Evolutionary conservation across 2,329 filamentous ascomycete genomes (phyloP), one percentile per base, ranked within the genome.

Genomic region (Pyrenochaeta sp.): DNA sequence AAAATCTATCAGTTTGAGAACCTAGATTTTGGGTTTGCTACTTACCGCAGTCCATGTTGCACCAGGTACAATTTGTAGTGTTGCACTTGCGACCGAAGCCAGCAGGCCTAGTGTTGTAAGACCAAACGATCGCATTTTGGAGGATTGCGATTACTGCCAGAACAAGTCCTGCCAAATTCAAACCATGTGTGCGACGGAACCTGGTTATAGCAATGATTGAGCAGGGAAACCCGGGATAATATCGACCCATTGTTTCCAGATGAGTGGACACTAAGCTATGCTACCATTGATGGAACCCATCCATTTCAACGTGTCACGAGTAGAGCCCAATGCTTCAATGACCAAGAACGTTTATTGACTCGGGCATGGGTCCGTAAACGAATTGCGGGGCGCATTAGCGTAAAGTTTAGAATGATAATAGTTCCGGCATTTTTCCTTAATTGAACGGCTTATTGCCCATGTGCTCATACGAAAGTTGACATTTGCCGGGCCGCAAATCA

Each of bases 1-100:
- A 35, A 43, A 42, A 11, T 14, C 6, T 15, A 12, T 67, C 23
- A 66, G 54, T 18, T n/a, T 36, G 27, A 27, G 9, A 9, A 10
- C 27, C 7, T 10, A 11, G 45, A 10, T 11, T 1, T 10, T 17
- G 10, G 30, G 1, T 20, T 23, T 27, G 5, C 10, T 9, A 55
- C 66, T 46, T 54, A 73, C 72, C 7, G 71, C 72, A 9, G 75
- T 77, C 74, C 74, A 76, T n/a, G 75, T 76, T 32, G 67, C 75
- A 7, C 75, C 75, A 7, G 75, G 68, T 2, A 77, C 66, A 29
- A 77, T 71, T 51, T 77, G 74, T 10, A 76, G 62, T n/a, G 72
- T 67, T 9, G 73, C 73, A 49, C 44, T 56, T 7, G 54, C 66
- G 2, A 56, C 51, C 1, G 62, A 59, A n/a, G 57, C 61, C 23